Evolutionary conservation across 2,329 filamentous ascomycete genomes (phyloP), one percentile per base, ranked within the genome.

Genomic region (Escovopsis sp.): DNA sequence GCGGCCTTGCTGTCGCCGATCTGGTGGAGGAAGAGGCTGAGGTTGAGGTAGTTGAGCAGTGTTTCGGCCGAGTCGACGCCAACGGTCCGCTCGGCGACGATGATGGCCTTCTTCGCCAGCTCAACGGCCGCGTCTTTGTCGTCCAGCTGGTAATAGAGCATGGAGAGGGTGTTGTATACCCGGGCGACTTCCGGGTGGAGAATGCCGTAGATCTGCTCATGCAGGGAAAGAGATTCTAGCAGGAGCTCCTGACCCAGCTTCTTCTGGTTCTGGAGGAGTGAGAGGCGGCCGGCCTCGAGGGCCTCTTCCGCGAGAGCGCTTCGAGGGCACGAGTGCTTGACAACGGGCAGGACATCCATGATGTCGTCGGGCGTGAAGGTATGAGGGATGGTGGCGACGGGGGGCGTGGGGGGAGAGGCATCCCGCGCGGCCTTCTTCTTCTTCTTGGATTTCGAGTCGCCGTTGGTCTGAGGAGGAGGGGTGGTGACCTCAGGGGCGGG

Each of bases 171-270:
- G 63, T 94, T 89, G 69, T 98, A 98, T 25, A 94, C 83, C 48
- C 88, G 80, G 37, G 89, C 91, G 45, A 96, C 89, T 64, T 98
- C 91, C 1, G 91, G 88, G 58, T 98, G 91, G 24, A 98, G 72
- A 43, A 96, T 93, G 46, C 91, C 91, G 55, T 98, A 98, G 51
- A 98, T 96, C 62, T 98, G 91, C 69, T 98, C 91, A 56, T 98
- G 89, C 35, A 98, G 70, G 37, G 91, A 94, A 46, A 98, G 68
- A 32, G 88, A 95, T 63, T 98, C 91, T n/a, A 96, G 68, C 27
- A 98, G 74, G 43, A 98, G 74, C 62, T 98, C 91, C 62, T 95
- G 88, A 34, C 91, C 91, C 37, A 98, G 76, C 64, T 95, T 91
- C 66, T 84, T 89, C 68, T 98, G 87, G 58, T 85, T 82, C 59